These are phyloP conservation scores for Nadsonia commutata DNA, from an alignment of 1,139 yeast genomes.

Conservation along the genomic window DNA sequence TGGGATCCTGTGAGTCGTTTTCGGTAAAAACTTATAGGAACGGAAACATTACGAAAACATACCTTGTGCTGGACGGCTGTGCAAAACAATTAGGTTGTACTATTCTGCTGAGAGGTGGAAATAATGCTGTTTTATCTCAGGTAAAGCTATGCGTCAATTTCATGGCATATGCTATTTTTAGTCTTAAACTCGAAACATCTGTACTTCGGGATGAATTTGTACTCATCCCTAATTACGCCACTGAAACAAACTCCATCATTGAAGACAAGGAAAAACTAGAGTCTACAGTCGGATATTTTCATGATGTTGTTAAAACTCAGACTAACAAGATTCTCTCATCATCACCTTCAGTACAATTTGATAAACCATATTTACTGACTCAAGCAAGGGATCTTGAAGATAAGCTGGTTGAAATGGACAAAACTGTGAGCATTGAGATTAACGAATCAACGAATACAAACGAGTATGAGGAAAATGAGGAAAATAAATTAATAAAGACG, in stretches of 20 bases:
- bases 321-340: slow-evolving; percentile 42
- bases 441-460: slow-evolving; percentile 12
- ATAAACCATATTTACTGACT: slow-evolving; percentile 46
- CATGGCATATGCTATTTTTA: slow-evolving; percentile 61
- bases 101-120: slow-evolving; percentile 64
- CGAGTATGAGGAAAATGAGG: slow-evolving; percentile 6
- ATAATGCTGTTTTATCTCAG: slow-evolving; percentile 38
- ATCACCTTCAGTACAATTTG: slow-evolving; percentile 63
- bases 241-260: slow-evolving; percentile 5
- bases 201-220: slow-evolving; percentile 64
- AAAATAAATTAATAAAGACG: slow-evolving; percentile 3
- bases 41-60: slow-evolving; percentile 48
- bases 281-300: slow-evolving; percentile 22
- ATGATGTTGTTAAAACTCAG: slow-evolving; percentile 38
- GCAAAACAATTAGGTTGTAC: slow-evolving; percentile 69
- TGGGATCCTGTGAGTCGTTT: slow-evolving; percentile 64
- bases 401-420: slow-evolving; percentile 25
- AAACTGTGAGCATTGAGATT: slow-evolving; percentile 7
- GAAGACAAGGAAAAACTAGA: slow-evolving; percentile 7
- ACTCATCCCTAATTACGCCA: slow-evolving; percentile 26
- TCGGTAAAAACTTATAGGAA: slow-evolving; percentile 51
- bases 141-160: slow-evolving; percentile 73
- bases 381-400: slow-evolving; percentile 43
- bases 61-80: slow-evolving; percentile 65
- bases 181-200: slow-evolving; percentile 67